These are phyloP conservation scores for Neopestalotiopsis rosae DNA, from an alignment of 2,329 filamentous ascomycete genomes.

Conservation along the genomic window DNA sequence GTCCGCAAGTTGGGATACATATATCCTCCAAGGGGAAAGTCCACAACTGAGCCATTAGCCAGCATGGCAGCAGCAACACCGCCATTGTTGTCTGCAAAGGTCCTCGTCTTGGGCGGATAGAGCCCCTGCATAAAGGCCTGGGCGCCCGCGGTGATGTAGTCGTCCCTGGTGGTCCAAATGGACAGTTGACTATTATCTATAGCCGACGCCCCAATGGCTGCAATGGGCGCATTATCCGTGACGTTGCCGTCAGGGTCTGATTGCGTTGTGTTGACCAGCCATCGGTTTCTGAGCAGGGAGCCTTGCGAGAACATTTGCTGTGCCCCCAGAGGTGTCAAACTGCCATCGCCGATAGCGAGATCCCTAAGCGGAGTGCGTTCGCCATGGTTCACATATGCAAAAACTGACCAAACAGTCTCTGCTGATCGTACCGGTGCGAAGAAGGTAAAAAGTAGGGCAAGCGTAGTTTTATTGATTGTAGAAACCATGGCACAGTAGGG, in stretches of 20 bases:
- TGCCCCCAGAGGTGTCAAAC: conserved; percentile 58
- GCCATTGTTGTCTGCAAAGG: conserved; percentile 40
- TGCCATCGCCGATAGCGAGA: conserved; percentile 23
- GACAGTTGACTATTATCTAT: conserved; percentile 55
- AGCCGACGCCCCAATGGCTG: conserved; percentile 45
- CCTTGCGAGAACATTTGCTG: conserved; percentile 58
- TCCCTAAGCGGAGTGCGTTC: conserved; percentile 53
- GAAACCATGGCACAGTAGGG: conserved; percentile 2
- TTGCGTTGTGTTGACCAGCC: conserved; percentile 41
- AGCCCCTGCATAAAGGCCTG: conserved; percentile 82
- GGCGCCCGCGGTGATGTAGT: conserved; percentile 68
- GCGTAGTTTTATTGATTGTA: not conserved
- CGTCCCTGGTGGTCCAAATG: conserved; percentile 46
- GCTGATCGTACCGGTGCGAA: conserved; percentile 36
- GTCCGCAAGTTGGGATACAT: conserved; percentile 76
- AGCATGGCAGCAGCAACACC: conserved; percentile 54
- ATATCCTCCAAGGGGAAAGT: conserved; percentile 76
- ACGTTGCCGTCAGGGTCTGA: conserved; percentile 29
- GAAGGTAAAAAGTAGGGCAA: conserved; percentile 24
- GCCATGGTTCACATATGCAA: conserved; percentile 56
- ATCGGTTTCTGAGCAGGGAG: conserved; percentile 52
- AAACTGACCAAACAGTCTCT: conserved; percentile 54
- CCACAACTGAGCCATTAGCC: conserved; percentile 62
- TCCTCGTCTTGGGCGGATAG: conserved; percentile 70
- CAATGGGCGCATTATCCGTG: conserved; percentile 44